Evolutionary conservation across 495 filamentous ascomycete genomes (phyloP), one percentile per base, ranked within the genome.

Genomic region (Neurospora pannonica): DNA sequence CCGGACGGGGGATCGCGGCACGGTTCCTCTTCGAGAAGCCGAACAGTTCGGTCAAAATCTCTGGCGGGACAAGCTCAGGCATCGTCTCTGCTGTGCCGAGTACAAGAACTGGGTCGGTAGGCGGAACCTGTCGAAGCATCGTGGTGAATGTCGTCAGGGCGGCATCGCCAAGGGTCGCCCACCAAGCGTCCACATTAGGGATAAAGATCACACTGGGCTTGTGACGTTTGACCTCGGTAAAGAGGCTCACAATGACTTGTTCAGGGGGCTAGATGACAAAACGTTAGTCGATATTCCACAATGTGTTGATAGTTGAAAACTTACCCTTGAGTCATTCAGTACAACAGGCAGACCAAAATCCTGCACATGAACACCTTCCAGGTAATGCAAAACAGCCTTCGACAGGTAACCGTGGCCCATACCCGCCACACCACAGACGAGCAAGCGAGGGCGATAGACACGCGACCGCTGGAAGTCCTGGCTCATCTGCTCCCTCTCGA

Each of bases 161-260:
- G 24, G 85, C 74, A 5, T 86, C 86, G n/a, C 85, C 84, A 15
- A 97, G 82, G 34, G 90, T 94, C 10, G 86, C 82, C 77, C 92
- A 94, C 97, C 97, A 99, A 39, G 89, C 84, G 69, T 98, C 93
- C 75, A 98, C 88, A 75, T 92, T 90, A 0, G 97, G 96, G 70
- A 99, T 92, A 84, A 92, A 98, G 73, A 99, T 97, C 31, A 99
- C 93, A 83, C 94, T 95, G 10, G 97, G 96, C 82, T 97, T 98
- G 77, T 97, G 94, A 48, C 95, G 89, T 79, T 93, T 93, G 17
- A 97, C 93, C 83, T 99, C 96, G 0, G 91, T 87, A 79, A 99
- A 99, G 1, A 95, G 86, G 77, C 94, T 92, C 34, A 97, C 93
- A 48, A 99, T 88, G 24, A 94, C 90, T 76, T 94, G 90, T 85